phyloP scores from a whole-genome alignment of 1,284 basidiomycete genomes.

The Kwoniella shivajii region DNA sequence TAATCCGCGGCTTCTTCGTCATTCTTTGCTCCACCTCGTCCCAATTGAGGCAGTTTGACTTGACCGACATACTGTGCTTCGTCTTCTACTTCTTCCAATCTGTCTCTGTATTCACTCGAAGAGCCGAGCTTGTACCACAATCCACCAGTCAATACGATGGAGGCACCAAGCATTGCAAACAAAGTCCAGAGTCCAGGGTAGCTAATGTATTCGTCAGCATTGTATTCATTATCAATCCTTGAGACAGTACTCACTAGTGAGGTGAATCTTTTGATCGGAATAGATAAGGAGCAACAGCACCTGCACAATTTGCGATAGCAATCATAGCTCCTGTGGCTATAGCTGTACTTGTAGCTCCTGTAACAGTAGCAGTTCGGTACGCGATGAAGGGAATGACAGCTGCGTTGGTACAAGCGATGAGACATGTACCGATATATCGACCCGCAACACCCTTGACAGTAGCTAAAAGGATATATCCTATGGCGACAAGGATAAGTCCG shows the following conservation, averaged over 20 bases:
- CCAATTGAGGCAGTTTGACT: neutral
- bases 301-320: slow-evolving; percentile 38
- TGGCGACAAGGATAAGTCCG: slow-evolving; percentile 27
- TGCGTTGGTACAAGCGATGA: slow-evolving; percentile 42
- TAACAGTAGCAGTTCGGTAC: slow-evolving; percentile 37
- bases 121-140: slow-evolving; percentile 38
- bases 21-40: too few species aligned
- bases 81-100: neutral
- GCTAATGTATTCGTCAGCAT: slow-evolving; percentile 1
- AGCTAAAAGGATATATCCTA: slow-evolving; percentile 40
- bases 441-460: slow-evolving; percentile 28
- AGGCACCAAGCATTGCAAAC: slow-evolving; percentile 31
- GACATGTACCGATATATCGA: slow-evolving; percentile 35
- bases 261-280: slow-evolving; percentile 28
- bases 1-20: too few species aligned
- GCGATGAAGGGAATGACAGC: slow-evolving; percentile 39
- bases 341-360: slow-evolving; percentile 35
- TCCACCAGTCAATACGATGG: slow-evolving; percentile 22
- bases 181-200: slow-evolving; percentile 40
- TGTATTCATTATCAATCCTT: neutral
- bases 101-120: slow-evolving; percentile 33
- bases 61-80: neutral
- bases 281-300: slow-evolving; percentile 31
- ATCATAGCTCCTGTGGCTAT: slow-evolving; percentile 35
- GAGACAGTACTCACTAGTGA: slow-evolving; percentile 19